These are phyloP conservation scores for Chlorociboria aeruginascens DNA, from an alignment of 495 filamentous ascomycete species.

Conservation along the genomic window DNA sequence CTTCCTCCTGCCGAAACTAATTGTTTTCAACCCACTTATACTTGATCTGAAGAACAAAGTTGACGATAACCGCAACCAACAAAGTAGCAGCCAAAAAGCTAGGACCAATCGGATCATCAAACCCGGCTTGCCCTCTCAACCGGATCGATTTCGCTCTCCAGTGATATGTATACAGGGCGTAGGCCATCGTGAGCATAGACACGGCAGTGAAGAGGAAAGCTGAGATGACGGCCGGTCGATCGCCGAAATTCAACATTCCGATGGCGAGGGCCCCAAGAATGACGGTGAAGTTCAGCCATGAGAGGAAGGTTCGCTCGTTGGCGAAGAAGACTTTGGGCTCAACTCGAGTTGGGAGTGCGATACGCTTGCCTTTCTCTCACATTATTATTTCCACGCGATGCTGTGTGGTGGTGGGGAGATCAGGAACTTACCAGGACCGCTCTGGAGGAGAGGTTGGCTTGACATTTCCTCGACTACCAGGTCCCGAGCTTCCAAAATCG, in stretches of 20 bases:
- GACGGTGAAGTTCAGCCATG: constrained; percentile 98
- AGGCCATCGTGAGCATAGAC: constrained; percentile 90
- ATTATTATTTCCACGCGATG: neutral
- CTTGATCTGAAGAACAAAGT: constrained; percentile 74
- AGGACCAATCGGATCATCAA: constrained; percentile 90
- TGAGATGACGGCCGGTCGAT: constrained; percentile 81
- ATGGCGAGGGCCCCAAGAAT: constrained; percentile 92
- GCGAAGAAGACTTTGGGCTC: constrained; percentile 99
- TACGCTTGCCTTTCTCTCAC: constrained; percentile 70
- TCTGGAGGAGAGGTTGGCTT: constrained; percentile 88
- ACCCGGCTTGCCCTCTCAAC: constrained; percentile 81
- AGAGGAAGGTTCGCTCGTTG: constrained; percentile 97
- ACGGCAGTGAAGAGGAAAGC: constrained; percentile 89
- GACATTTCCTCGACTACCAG: constrained; percentile 49
- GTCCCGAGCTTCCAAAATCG: neutral
- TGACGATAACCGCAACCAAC: constrained; percentile 77
- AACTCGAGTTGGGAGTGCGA: constrained; percentile 93
- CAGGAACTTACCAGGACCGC: constrained; percentile 56
- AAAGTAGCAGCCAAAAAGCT: constrained; percentile 78
- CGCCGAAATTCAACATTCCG: constrained; percentile 96
- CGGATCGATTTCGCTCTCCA: constrained; percentile 93
- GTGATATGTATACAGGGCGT: constrained; percentile 89
- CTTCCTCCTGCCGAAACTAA: neutral
- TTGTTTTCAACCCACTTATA: neutral
- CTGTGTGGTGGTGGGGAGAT: neutral